These are phyloP conservation scores for Catharanthus roseus DNA, from an alignment of 257 asterid genomes.

Conservation along the genomic window DNA sequence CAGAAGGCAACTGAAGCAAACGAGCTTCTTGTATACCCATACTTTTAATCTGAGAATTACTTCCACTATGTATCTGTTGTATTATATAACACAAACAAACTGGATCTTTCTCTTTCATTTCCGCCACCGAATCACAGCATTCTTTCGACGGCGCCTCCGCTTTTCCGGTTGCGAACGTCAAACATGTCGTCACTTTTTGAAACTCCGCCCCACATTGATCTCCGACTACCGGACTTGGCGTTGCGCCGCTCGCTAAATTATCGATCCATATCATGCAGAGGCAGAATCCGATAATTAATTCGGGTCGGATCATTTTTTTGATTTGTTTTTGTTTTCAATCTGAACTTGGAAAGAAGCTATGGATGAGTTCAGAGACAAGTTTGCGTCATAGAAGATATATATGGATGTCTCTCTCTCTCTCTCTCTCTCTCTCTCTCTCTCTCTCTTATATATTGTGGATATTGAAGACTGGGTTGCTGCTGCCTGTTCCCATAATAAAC, in stretches of 20 bases:
- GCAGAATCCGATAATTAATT: neutral
- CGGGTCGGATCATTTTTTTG: neutral
- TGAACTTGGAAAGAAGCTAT: too few relatives aligned
- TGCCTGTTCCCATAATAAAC: too few relatives aligned
- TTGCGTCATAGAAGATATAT: neutral
- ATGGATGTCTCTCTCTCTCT: neutral
- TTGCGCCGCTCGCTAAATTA: neutral
- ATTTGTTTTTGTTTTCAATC: too few relatives aligned
- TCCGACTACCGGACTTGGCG: constrained; percentile 4
- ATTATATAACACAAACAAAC: constrained; percentile 69
- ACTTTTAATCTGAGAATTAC: constrained; percentile 48
- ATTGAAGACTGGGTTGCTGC: too few relatives aligned
- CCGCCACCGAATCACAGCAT: constrained; percentile 63
- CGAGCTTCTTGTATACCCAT: constrained; percentile 72
- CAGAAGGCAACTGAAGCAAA: constrained; percentile 73
- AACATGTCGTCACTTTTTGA: constrained; percentile 53
- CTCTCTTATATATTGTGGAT: too few relatives aligned
- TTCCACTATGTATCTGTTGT: constrained; percentile 69
- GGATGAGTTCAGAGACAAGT: neutral
- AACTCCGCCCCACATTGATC: constrained; percentile 41
- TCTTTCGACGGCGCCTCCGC: constrained; percentile 53
- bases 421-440: too few relatives aligned
- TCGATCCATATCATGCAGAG: neutral
- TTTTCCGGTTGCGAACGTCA: constrained; percentile 59
- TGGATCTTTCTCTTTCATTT: constrained; percentile 46